A percentile compares a stretch with the other conserved stretches of the same genome.
Conservation (phyloP, 352 stramenopile species). For the Globisporangium alternatum region DNA sequence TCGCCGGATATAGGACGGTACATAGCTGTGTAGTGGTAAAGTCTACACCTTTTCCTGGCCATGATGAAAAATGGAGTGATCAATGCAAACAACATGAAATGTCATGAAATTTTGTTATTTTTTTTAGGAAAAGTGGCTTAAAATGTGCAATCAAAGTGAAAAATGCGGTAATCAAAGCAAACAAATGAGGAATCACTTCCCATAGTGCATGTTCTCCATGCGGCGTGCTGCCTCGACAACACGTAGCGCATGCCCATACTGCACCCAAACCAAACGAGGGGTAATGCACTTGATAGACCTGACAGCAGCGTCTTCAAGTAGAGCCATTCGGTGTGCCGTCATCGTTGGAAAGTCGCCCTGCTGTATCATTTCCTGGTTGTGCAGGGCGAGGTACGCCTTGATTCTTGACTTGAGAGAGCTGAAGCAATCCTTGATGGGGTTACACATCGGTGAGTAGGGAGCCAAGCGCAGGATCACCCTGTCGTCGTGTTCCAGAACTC, state of each 20-base stretch:
- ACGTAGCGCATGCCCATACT: background rate
- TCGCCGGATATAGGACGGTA: too few relatives aligned
- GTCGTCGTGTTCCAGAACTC: constrained; percentile 2
- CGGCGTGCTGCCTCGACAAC: background rate
- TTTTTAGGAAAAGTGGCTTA: too few relatives aligned
- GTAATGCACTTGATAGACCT: background rate
- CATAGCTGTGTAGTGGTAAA: too few relatives aligned
- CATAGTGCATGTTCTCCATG: background rate
- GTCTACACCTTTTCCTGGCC: too few relatives aligned
- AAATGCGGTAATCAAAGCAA: too few relatives aligned
- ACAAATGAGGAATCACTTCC: too few relatives aligned
- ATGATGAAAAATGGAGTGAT: too few relatives aligned
- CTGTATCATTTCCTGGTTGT: background rate
- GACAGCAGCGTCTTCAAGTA: background rate
- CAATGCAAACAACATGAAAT: too few relatives aligned
- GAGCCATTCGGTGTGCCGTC: background rate
- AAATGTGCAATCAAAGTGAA: too few relatives aligned
- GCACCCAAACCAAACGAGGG: background rate
- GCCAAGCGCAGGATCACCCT: constrained; percentile 20
- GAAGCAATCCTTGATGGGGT: constrained; percentile 25
- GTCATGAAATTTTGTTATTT: too few relatives aligned
- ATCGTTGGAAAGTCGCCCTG: background rate
- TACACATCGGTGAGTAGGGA: constrained; percentile 23
- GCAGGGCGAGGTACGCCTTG: background rate
- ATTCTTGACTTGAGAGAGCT: constrained; percentile 13